A percentile compares a stretch with the other conserved stretches of the same genome.
Evolutionary conservation across 2,329 filamentous ascomycete species (phyloP).

Genomic region (Stagonosporopsis chrysanthemi): DNA sequence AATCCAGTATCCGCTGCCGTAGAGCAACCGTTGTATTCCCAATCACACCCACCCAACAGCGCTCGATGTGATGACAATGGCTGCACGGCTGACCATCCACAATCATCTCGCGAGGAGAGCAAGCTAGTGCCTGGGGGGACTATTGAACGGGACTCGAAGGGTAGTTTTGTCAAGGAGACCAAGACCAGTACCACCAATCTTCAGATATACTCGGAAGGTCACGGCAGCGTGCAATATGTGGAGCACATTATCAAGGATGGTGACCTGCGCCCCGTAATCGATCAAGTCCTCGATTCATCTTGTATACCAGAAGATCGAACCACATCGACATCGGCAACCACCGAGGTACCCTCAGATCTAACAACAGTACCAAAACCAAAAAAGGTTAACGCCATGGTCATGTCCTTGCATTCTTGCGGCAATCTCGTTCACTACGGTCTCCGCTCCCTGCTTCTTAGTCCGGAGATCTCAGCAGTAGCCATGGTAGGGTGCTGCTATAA

Average conservation of each 20-base stretch:
- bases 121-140: background rate
- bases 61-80: constrained; percentile 23
- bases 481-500: constrained; percentile 99
- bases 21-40: background rate
- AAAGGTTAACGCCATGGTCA: constrained; percentile 72
- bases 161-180: constrained; percentile 7
- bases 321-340: constrained; percentile 29
- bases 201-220: constrained; percentile 63
- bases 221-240: constrained; percentile 78
- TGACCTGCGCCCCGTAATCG: constrained; percentile 72
- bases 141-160: constrained; percentile 12
- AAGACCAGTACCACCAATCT: constrained; percentile 43
- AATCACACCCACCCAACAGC: background rate
- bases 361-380: constrained; percentile 38
- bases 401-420: constrained; percentile 96
- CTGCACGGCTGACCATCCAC: constrained; percentile 16
- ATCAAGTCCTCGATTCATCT: constrained; percentile 63
- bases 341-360: constrained; percentile 36
- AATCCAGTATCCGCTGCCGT: background rate
- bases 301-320: constrained; percentile 35
- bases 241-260: constrained; percentile 77
- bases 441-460: constrained; percentile 83
- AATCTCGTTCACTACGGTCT: constrained; percentile 97
- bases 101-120: background rate
- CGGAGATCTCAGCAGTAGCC: constrained; percentile 84